phyloP scores from a whole-genome alignment of 495 filamentous ascomycete species.

The Penicillium taxi region DNA sequence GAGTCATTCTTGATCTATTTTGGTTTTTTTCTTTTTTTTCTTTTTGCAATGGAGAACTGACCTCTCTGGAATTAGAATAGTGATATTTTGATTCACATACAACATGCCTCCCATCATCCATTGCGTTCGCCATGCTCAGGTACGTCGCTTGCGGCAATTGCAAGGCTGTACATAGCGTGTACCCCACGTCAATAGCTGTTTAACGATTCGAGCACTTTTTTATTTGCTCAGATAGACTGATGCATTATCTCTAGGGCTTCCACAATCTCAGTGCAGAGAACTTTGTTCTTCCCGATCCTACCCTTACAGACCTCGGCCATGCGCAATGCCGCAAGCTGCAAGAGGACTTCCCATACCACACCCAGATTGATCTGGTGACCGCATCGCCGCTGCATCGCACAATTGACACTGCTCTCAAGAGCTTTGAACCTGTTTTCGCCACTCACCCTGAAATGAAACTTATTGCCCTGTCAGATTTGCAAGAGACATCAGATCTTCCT shows the following conservation, averaged over 20 bases:
- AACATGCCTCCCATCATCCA: constrained; percentile 41
- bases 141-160: constrained; percentile 15
- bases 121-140: constrained; percentile 48
- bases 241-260: constrained; percentile 48
- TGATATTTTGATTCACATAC: no score
- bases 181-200: neutral
- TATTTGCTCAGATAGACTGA: constrained; percentile 5
- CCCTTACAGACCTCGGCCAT: constrained; percentile 68
- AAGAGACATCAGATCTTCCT: constrained; percentile 68
- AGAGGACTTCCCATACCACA: constrained; percentile 54
- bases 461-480: constrained; percentile 67
- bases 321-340: constrained; percentile 63
- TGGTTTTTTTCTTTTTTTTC: no score
- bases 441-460: constrained; percentile 44
- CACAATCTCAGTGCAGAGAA: constrained; percentile 75
- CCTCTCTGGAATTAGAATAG: no score
- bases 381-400: constrained; percentile 81
- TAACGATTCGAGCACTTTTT: neutral
- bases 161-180: no score
- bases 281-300: constrained; percentile 66
- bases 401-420: constrained; percentile 67
- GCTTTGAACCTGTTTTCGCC: constrained; percentile 52
- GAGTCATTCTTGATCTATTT: no score
- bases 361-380: constrained; percentile 60
- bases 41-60: no score